Evolutionary conservation across 2,329 filamentous ascomycete species (phyloP).

Genomic region (Ceratocystiopsis sp.): DNA sequence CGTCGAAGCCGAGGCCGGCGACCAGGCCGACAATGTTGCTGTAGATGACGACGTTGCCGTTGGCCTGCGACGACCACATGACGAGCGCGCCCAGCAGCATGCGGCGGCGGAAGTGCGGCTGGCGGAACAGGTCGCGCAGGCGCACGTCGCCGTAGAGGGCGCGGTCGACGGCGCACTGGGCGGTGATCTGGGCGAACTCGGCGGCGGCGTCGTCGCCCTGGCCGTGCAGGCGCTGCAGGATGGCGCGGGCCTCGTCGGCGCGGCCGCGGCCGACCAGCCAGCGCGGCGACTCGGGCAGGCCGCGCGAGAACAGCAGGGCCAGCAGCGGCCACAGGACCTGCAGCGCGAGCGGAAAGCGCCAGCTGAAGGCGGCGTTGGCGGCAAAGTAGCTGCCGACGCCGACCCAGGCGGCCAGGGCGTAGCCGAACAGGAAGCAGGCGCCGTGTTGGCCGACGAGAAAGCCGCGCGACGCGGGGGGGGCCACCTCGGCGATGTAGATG

Average conservation of each 20-base stretch:
- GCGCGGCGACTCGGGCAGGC: constrained; percentile 3
- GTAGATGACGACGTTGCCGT: constrained; percentile 1
- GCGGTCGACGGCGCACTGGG: background rate
- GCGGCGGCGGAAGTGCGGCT: constrained; percentile 1
- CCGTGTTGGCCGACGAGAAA: constrained; percentile 16
- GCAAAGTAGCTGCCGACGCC: constrained; percentile 21
- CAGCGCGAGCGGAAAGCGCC: constrained; percentile 26
- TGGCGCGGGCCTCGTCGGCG: constrained; percentile 1
- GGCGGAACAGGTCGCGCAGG: background rate
- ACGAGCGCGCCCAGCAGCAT: constrained; percentile 1
- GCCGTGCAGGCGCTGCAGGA: background rate
- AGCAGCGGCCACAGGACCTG: constrained; percentile 22
- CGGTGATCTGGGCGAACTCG: constrained; percentile 1
- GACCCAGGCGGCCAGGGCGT: constrained; percentile 11
- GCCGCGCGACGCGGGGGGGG: constrained; percentile 13
- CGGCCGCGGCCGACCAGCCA: constrained; percentile 2
- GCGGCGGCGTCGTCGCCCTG: background rate
- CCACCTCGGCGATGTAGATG: constrained; percentile 14
- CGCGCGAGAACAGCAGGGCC: constrained; percentile 11
- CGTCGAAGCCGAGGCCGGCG: background rate
- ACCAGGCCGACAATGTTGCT: constrained; percentile 1
- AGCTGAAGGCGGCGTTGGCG: constrained; percentile 17
- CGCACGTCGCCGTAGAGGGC: background rate
- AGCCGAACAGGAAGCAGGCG: background rate
- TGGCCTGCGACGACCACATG: background rate